A percentile compares a stretch with the other conserved stretches of the same genome.
phyloP scores from a whole-genome alignment of 1,284 basidiomycete species.

The Fomitopsis pinicola region DNA sequence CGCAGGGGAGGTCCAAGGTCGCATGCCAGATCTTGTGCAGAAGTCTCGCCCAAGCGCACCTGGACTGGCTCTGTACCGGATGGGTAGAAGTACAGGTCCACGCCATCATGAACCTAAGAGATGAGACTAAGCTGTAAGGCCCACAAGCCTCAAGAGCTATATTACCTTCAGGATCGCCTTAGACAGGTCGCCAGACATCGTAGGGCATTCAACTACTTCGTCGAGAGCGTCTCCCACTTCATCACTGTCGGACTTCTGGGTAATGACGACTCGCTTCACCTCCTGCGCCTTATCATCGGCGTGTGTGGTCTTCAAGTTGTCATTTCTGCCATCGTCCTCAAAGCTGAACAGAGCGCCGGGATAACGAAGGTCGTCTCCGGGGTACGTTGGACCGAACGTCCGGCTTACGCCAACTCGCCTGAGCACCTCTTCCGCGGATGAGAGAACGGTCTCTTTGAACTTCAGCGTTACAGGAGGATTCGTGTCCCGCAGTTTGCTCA shows the following conservation, averaged over 20 bases:
- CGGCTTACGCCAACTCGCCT: slow-evolving; percentile 65
- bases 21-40: slow-evolving; percentile 73
- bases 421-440: slow-evolving; percentile 53
- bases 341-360: slow-evolving; percentile 83
- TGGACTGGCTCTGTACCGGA: slow-evolving; percentile 47
- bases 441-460: slow-evolving; percentile 66
- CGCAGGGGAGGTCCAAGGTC: slow-evolving; percentile 79
- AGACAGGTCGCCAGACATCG: slow-evolving; percentile 70
- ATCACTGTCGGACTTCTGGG: slow-evolving; percentile 57
- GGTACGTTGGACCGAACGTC: slow-evolving; percentile 83
- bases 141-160: neutral
- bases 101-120: slow-evolving; percentile 62
- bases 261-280: slow-evolving; percentile 71
- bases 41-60: slow-evolving; percentile 74
- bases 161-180: slow-evolving; percentile 62
- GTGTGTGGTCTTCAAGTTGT: slow-evolving; percentile 43
- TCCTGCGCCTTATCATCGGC: slow-evolving; percentile 64
- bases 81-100: slow-evolving; percentile 64
- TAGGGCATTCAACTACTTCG: slow-evolving; percentile 57
- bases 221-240: slow-evolving; percentile 60
- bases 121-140: neutral
- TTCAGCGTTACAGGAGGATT: slow-evolving; percentile 62
- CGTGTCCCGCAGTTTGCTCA: slow-evolving; percentile 59
- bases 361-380: slow-evolving; percentile 72
- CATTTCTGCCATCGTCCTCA: slow-evolving; percentile 58